Evolutionary conservation across 495 filamentous ascomycete species (phyloP).

Genomic region (Penicillium canescens): DNA sequence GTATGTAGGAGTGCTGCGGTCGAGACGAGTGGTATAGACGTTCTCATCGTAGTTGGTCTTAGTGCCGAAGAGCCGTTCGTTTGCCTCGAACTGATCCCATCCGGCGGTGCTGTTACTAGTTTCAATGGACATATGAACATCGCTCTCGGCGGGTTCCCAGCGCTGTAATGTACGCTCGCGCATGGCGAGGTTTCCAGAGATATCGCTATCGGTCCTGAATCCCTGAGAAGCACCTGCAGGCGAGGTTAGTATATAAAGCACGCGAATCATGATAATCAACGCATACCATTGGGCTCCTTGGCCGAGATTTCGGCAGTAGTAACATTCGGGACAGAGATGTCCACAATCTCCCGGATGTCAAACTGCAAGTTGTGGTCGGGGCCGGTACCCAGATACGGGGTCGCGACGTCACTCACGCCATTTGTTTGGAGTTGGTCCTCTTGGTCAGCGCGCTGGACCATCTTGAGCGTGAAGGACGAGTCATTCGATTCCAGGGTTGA

Average conservation of each 20-base stretch:
- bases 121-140: slow-evolving; percentile 70
- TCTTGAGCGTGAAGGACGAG: slow-evolving; percentile 71
- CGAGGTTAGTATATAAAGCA: slow-evolving; percentile 5
- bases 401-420: slow-evolving; percentile 49
- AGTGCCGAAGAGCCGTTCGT: slow-evolving; percentile 83
- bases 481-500: slow-evolving; percentile 58
- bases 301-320: slow-evolving; percentile 45
- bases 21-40: slow-evolving; percentile 88
- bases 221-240: slow-evolving; percentile 47
- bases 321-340: slow-evolving; percentile 62
- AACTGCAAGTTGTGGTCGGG: slow-evolving; percentile 75
- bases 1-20: slow-evolving; percentile 79
- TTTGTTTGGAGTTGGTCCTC: slow-evolving; percentile 54
- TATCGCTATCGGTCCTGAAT: slow-evolving; percentile 88
- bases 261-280: background rate
- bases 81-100: slow-evolving; percentile 96
- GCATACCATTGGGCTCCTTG: slow-evolving; percentile 70
- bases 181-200: slow-evolving; percentile 68
- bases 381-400: slow-evolving; percentile 59
- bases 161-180: slow-evolving; percentile 78
- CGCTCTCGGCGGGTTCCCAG: slow-evolving; percentile 74
- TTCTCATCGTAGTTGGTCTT: slow-evolving; percentile 89
- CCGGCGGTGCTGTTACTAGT: slow-evolving; percentile 42
- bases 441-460: slow-evolving; percentile 67
- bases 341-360: slow-evolving; percentile 72